A percentile compares a stretch with the other conserved stretches of the same genome.
phyloP scores from a whole-genome alignment of 1,284 basidiomycete species.

The Ustilago sp. region DNA sequence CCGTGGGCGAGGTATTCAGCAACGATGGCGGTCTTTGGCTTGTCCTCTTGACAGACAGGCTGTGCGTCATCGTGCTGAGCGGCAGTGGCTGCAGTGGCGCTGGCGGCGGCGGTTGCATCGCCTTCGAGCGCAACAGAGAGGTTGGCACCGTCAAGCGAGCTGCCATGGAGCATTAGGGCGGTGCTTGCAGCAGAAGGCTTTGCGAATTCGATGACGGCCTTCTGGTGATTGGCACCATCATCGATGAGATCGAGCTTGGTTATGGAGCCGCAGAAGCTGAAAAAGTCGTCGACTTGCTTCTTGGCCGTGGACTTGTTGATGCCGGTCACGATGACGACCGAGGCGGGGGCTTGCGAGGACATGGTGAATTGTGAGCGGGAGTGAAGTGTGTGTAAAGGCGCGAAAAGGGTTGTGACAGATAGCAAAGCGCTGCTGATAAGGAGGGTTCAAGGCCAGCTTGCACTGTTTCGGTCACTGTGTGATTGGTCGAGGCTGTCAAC shows the following conservation, averaged over 20 bases:
- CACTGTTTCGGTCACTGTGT: constrained; percentile 15
- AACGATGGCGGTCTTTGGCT: constrained; percentile 61
- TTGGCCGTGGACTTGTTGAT: constrained; percentile 51
- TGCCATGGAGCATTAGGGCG: constrained; percentile 60
- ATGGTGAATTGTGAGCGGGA: constrained; percentile 7
- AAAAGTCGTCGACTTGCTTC: constrained; percentile 61
- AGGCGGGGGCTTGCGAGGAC: constrained; percentile 25
- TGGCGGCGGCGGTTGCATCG: constrained; percentile 15
- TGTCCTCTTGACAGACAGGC: constrained; percentile 61
- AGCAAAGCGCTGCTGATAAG: not conserved
- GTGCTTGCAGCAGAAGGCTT: constrained; percentile 55
- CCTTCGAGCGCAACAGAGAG: constrained; percentile 46
- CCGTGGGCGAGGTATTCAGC: constrained; percentile 63
- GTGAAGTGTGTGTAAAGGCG: not conserved
- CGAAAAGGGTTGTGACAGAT: not conserved
- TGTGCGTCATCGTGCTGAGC: constrained; percentile 26
- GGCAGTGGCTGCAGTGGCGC: constrained; percentile 13
- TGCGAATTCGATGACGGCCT: constrained; percentile 43
- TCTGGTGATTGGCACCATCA: constrained; percentile 37
- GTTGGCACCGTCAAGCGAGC: constrained; percentile 56
- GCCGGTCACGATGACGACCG: constrained; percentile 51
- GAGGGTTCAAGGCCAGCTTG: constrained; percentile 36
- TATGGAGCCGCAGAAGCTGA: constrained; percentile 63
- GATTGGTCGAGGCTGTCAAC: constrained; percentile 6
- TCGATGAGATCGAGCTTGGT: constrained; percentile 42